Base-by-base conservation (phyloP, 208 protist species). In the Leishmania major region DNA sequence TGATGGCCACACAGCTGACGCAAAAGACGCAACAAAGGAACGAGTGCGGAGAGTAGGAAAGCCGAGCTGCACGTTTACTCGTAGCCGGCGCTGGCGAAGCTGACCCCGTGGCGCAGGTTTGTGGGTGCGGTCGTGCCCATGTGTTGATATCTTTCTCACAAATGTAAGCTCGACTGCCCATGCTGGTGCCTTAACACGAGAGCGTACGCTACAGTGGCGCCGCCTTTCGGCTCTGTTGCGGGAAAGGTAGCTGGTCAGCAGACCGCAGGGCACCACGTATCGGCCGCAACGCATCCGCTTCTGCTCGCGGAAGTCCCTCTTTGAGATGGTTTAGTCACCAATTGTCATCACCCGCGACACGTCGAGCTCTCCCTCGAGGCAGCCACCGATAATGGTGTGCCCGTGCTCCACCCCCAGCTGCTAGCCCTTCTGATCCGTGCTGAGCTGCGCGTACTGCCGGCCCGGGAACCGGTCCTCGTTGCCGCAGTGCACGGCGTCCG, bases 241-340 rank as follows among this genome's bases (percentile, higher is more conserved):
- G 53, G n/a, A 72, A 75, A 53, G 49, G 62, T 60, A 76, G 35
- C 70, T 60, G 7, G 71, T 81, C 31, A 81, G 77, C 64, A 81
- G 77, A 22, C 84, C 79, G 28, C 84, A 87, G 7, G 80, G 79
- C 25, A 87, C 84, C 7, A 77, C 81, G 77, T 87, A 87, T 37
- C 79, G 75, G 19, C 79, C 76, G 35, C 84, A 87, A 76, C 84
- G 75, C 59, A 79, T 84, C 84, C 84, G 81, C 80, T 87, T 87
- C 79, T 84, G 84, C 79, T 81, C 74, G 40, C 55, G 75, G 72
- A 75, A 87, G 76, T 87, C 79, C 64, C 79, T 62, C 67, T 49
- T 69, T 43, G 64, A 78, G 76, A 83, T 59, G 37, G 84, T 87
- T 75, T 84, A 82, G 40, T 82, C 57, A 25, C 71, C 79, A 62